phyloP scores from a whole-genome alignment of 805 yeast species.

The Starmerella potacharoeniae region DNA sequence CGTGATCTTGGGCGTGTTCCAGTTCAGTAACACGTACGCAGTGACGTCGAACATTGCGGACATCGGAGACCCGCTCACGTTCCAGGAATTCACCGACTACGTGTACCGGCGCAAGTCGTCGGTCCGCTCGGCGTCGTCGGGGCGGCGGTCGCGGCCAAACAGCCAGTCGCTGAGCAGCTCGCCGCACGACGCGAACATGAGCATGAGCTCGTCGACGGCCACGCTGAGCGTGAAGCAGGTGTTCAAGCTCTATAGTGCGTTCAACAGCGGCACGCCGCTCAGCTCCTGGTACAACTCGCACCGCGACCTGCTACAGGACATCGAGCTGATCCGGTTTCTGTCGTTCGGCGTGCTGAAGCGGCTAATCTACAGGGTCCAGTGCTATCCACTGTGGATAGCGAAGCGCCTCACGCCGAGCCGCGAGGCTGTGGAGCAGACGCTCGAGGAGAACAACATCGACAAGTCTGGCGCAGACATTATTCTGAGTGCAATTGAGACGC shows the following conservation, averaged over 20 bases:
- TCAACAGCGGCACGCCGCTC: slow-evolving; percentile 66
- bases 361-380: slow-evolving; percentile 64
- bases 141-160: slow-evolving; percentile 15
- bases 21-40: slow-evolving; percentile 77
- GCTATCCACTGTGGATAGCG: slow-evolving; percentile 49
- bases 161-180: slow-evolving; percentile 3
- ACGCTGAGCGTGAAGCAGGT: slow-evolving; percentile 27
- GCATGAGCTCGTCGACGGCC: background rate
- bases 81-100: slow-evolving; percentile 76
- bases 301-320: slow-evolving; percentile 41
- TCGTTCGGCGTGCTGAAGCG: slow-evolving; percentile 80
- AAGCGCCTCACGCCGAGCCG: slow-evolving; percentile 5
- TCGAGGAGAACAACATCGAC: slow-evolving; percentile 10
- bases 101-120: slow-evolving; percentile 34
- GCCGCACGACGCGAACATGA: background rate
- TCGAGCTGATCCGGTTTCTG: slow-evolving; percentile 75
- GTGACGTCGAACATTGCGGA: slow-evolving; percentile 67
- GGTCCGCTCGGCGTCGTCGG: background rate
- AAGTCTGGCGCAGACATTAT: slow-evolving; percentile 6
- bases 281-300: slow-evolving; percentile 75
- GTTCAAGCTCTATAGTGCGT: slow-evolving; percentile 62
- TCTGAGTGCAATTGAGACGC: slow-evolving; percentile 9
- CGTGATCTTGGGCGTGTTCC: slow-evolving; percentile 74
- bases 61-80: slow-evolving; percentile 60
- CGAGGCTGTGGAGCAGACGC: slow-evolving; percentile 4